These are phyloP conservation scores for Nothophaeocryptopus gaeumannii DNA, from an alignment of 2,329 filamentous ascomycete species.

Conservation along the genomic window DNA sequence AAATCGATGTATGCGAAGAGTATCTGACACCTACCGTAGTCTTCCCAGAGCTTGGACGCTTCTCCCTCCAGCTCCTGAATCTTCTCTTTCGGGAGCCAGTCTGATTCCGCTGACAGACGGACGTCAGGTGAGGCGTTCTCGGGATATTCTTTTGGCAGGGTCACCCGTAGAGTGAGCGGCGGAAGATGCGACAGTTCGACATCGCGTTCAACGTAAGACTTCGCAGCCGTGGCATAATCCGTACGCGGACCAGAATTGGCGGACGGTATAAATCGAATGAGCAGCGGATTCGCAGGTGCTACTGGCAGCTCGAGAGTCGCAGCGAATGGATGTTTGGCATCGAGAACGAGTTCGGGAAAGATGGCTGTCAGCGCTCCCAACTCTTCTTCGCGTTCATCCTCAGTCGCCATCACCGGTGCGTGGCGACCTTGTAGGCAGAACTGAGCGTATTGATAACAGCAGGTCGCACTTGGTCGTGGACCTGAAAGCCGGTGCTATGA, in stretches of 20 bases:
- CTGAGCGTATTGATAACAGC: not conserved
- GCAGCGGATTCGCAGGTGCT: conserved; percentile 53
- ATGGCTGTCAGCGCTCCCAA: conserved; percentile 60
- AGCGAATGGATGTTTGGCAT: conserved; percentile 45
- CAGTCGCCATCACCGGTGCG: conserved; percentile 11
- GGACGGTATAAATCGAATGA: conserved; percentile 31
- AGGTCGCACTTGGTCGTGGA: conserved; percentile 22
- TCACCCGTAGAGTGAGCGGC: conserved; percentile 52
- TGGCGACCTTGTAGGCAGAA: not conserved
- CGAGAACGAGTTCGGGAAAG: conserved; percentile 57
- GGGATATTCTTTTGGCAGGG: conserved; percentile 58
- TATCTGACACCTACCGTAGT: conserved; percentile 56
- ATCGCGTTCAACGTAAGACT: conserved; percentile 35
- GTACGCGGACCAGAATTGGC: not conserved
- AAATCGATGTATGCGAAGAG: conserved; percentile 60
- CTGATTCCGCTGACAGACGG: conserved; percentile 47
- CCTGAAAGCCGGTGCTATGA: conserved; percentile 27
- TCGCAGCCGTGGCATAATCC: conserved; percentile 12
- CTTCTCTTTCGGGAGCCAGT: conserved; percentile 53
- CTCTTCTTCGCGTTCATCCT: conserved; percentile 61
- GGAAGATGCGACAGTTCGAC: conserved; percentile 56
- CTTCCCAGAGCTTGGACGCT: conserved; percentile 56
- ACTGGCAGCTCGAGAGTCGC: conserved; percentile 57
- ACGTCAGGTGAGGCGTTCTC: conserved; percentile 50
- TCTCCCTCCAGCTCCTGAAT: conserved; percentile 47